Base-by-base conservation (phyloP, 108 stramenopile genomes). In the Cyclotella distinguenda region DNA sequence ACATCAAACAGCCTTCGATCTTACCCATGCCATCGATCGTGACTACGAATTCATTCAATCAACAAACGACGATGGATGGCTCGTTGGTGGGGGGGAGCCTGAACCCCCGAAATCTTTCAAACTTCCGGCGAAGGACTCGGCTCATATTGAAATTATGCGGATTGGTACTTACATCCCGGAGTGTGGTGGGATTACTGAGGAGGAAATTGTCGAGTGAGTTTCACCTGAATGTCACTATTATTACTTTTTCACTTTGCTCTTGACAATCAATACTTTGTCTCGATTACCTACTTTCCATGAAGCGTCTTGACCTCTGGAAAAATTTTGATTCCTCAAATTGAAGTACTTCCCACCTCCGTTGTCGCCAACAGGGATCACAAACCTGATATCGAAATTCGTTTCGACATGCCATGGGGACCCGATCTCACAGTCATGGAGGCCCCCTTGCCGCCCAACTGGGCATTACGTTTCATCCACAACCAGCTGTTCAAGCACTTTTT, bases 41-140 rank as follows among this genome's bases (percentile, higher is more conserved):
- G 72, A 77, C 16, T 91, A 94, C 53, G 78, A 94, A 45, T 88
- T 74, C 68, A 15, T 94, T n/a, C 45, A 55, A 21, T 74, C 84
- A 0, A 90, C 93, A 0, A 89, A 94, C 61, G 93, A 94, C 49
- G 88, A 94, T 61, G 93, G 93, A n/a, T 94, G 93, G 93, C 78
- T 94, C 11, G 89, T 87, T 2, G 93, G 93, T 50, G 93, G 93
- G 8, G 89, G 89, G 6, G 93, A 94, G 49, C 87, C 92, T n/a
- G 88, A 87, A 13, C 84, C 84, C 51, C 89, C 89, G 31, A 75
- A 58, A 33, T 77, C 80, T 11, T 94, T 86, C 78, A 94, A 94
- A 57, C 76, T 94, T 10, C 76, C 88, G 6, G 85, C 88, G 22
- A 85, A 82, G 52, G 93, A 94, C 77, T 83, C 85, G 2, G 86